A percentile compares a stretch with the other conserved stretches of the same genome.
These are phyloP conservation scores for Populus euphratica DNA, from an alignment of 345 rosid genomes.

Conservation along the genomic window DNA sequence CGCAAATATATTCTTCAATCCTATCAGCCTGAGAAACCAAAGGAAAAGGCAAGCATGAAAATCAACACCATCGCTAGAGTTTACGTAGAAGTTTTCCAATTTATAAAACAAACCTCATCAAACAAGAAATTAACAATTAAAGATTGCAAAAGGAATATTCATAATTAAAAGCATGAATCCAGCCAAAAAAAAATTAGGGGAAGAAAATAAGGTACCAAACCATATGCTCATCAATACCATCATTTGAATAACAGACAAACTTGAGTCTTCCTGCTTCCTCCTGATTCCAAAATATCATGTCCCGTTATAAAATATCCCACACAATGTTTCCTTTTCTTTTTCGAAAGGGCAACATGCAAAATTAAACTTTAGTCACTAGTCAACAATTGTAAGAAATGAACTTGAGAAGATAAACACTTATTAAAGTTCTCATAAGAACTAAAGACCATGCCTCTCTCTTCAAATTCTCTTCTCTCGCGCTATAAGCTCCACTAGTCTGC, in stretches of 20 bases:
- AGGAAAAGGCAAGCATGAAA: conserved; percentile 4
- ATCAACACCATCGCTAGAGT: not conserved
- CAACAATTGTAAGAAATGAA: not conserved
- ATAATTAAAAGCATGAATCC: not conserved
- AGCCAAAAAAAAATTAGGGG: conserved; percentile 8
- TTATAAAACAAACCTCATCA: not conserved
- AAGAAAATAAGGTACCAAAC: conserved; percentile 66
- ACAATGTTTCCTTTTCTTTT: not conserved
- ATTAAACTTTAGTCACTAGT: not conserved
- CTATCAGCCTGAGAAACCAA: conserved; percentile 70
- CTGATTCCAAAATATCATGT: conserved; percentile 32
- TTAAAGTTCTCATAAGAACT: not conserved
- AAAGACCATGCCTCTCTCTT: conserved; percentile 67
- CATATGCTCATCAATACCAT: conserved; percentile 88
- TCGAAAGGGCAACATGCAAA: not conserved
- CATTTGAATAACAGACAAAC: conserved; percentile 78
- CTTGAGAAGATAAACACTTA: not conserved
- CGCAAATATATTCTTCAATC: conserved; percentile 95
- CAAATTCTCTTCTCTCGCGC: conserved; percentile 88
- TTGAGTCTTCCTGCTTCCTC: conserved; percentile 88
- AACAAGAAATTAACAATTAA: not conserved
- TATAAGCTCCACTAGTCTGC: conserved; percentile 96
- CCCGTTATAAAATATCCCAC: not conserved
- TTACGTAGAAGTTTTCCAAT: not conserved
- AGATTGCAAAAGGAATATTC: not conserved